These are phyloP conservation scores for Phytopythium ostracodes DNA, from an alignment of 352 stramenopile genomes.

Conservation along the genomic window DNA sequence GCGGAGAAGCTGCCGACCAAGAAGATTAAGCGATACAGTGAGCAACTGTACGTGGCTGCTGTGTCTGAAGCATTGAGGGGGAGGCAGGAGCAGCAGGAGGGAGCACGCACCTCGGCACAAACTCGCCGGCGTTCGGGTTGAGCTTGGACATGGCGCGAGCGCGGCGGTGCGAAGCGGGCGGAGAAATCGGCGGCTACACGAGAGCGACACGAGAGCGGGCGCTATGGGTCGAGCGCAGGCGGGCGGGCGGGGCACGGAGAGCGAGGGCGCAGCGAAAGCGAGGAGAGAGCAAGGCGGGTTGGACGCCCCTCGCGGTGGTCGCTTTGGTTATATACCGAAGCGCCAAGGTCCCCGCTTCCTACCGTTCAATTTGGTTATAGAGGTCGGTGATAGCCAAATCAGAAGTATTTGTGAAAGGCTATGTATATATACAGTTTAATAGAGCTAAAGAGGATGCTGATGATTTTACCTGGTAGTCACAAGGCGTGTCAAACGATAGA, in stretches of 20 bases:
- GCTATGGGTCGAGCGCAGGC: background rate
- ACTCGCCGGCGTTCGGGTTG: constrained; percentile 83
- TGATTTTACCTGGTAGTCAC: background rate
- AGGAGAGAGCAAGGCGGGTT: background rate
- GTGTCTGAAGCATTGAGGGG: background rate
- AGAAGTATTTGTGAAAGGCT: background rate
- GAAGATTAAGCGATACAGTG: background rate
- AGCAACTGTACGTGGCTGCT: background rate
- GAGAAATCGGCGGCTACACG: background rate
- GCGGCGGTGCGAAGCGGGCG: background rate
- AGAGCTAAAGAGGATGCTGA: background rate
- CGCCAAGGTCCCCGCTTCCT: constrained; percentile 3
- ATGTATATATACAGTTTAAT: background rate
- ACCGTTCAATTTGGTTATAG: background rate
- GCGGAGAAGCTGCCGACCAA: constrained; percentile 23
- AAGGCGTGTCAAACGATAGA: background rate
- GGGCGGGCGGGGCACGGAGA: background rate
- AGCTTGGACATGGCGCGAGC: constrained; percentile 33
- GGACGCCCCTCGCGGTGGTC: background rate
- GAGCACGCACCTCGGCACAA: constrained; percentile 57
- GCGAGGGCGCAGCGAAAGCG: background rate
- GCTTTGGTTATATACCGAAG: background rate
- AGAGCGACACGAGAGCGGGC: too few species aligned
- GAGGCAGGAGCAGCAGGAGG: background rate
- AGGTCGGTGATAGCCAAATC: background rate